Evolutionary conservation across 1,139 yeast genomes (phyloP), one percentile per base, ranked within the genome.

Genomic region (Yamadazyma sp.): DNA sequence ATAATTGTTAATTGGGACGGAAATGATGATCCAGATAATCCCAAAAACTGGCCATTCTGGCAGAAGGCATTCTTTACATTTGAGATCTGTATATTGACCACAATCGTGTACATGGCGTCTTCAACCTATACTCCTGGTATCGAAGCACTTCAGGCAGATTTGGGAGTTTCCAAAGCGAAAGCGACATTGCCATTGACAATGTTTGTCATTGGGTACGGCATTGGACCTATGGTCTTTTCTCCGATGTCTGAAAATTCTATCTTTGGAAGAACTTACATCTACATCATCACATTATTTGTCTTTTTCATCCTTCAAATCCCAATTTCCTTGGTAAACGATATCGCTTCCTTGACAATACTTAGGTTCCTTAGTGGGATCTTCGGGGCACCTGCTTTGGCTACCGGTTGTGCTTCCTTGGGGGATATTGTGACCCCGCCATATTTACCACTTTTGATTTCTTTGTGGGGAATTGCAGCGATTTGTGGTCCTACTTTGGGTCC

Each of bases 171-270:
- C 10, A 60, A 61, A 37, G 70, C 67, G 9, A 66, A 63, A 3
- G 77, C 79, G 0, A 61, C 71, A 1, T 55, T 80, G 10, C 77
- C 79, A 5, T 59, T 62, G 32, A 46, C 64, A 2, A 36, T 59
- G 44, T 62, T 58, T 48, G 79, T 79, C 12, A 48, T 77, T 15
- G 84, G 82, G 2, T 78, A 77, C 48, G 83, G 81, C 25, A 37
- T 75, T 28, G 83, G 83, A 0, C 82, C 82, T 5, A 60, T 76
- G 66, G 41, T 78, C 1, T 69, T 76, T 39, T 67, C 81, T 2
- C 84, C 85, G 1, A 44, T 79, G 42, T 70, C 81, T 3, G 85
- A 79, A 52, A 53, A 58, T 42, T 53, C 64, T 5, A 59, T 61
- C n/a, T 69, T 80, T 41, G 87, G 88, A 4, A 66, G 88, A 47